phyloP scores from a whole-genome alignment of 331 rosid species.

The Malus hybrid region DNA sequence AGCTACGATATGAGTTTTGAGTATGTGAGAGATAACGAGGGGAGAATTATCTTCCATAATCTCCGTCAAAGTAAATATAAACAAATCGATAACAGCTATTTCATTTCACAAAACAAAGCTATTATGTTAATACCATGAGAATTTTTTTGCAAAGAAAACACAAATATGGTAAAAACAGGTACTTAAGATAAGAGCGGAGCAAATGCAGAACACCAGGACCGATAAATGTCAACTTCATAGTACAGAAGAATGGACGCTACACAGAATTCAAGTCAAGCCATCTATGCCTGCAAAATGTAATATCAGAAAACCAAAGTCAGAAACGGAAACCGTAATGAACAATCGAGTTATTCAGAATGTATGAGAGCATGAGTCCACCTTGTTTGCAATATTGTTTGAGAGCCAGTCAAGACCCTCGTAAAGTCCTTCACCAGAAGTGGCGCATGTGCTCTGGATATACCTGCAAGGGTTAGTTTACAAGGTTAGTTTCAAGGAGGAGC shows the following conservation, averaged over 20 bases:
- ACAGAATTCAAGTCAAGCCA: constrained; percentile 9
- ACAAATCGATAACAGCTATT: neutral
- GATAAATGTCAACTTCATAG: constrained; percentile 15
- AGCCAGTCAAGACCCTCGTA: too few relatives aligned
- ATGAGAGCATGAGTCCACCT: too few relatives aligned
- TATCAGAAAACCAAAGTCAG: neutral
- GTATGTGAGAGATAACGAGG: neutral
- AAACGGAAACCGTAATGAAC: neutral
- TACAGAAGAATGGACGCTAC: constrained; percentile 12
- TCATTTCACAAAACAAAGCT: constrained; percentile 7
- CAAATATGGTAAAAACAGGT: neutral
- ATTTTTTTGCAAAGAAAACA: neutral
- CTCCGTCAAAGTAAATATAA: neutral
- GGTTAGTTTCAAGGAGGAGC: neutral
- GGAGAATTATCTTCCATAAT: neutral
- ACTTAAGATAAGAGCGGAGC: neutral
- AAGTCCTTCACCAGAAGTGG: constrained; percentile 54
- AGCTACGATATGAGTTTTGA: neutral
- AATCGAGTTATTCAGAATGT: too few relatives aligned
- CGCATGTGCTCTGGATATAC: constrained; percentile 85
- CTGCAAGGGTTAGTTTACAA: constrained; percentile 15
- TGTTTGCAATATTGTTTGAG: too few relatives aligned
- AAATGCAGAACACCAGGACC: constrained; percentile 15
- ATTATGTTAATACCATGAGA: neutral
- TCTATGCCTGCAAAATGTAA: constrained; percentile 51